These are phyloP conservation scores for Cystobasidium ongulense DNA, from an alignment of 768 basidiomycete genomes.

Conservation along the genomic window DNA sequence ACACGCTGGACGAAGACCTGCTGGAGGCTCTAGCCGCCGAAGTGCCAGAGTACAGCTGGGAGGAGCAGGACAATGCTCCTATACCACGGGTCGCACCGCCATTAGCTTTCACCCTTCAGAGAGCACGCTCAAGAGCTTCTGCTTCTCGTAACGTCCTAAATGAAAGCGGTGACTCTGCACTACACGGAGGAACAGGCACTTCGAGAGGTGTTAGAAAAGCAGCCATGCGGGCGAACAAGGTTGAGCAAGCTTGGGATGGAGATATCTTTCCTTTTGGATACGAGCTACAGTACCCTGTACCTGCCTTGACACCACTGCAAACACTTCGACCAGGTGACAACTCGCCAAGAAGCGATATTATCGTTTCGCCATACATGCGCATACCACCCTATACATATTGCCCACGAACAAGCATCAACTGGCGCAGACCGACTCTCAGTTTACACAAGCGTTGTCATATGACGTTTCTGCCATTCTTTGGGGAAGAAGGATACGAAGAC, in stretches of 20 bases:
- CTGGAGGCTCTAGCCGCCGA: conserved; percentile 13
- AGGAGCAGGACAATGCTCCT: conserved; percentile 4
- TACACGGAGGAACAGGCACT: not conserved
- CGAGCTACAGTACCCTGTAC: not conserved
- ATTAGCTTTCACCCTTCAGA: not conserved
- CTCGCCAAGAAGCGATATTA: not conserved
- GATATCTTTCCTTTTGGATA: conserved; percentile 25
- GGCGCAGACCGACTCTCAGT: not conserved
- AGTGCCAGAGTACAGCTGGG: conserved; percentile 19
- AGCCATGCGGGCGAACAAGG: not conserved
- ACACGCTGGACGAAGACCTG: conserved; percentile 12
- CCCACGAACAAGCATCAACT: conserved; percentile 5
- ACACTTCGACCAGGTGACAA: not conserved
- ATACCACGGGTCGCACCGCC: conserved; percentile 1
- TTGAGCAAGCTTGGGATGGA: not conserved
- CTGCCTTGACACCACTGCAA: not conserved
- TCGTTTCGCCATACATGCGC: conserved; percentile 16
- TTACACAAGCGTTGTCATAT: not conserved
- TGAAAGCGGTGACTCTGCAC: not conserved
- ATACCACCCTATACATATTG: conserved; percentile 28
- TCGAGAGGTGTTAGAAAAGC: not conserved
- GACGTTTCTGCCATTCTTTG: conserved; percentile 11
- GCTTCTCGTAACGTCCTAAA: not conserved
- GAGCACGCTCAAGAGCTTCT: not conserved
- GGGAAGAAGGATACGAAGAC: conserved; percentile 23